Percentiles rank a stretch among this genome's conserved stretches.
phyloP scores from a whole-genome alignment of 345 rosid genomes.

The Euphorbia peplus region DNA sequence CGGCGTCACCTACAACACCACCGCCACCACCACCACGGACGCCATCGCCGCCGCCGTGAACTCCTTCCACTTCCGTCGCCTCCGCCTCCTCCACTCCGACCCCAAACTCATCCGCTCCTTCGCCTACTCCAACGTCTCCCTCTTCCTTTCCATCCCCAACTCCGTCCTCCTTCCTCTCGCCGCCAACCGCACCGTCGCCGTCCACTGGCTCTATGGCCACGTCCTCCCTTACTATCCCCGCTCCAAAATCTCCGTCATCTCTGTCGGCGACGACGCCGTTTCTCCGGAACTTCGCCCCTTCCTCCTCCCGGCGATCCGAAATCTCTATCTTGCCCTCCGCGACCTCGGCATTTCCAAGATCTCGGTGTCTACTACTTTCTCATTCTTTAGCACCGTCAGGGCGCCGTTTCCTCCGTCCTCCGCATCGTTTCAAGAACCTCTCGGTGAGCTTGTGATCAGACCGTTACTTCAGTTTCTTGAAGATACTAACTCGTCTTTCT shows the following conservation, averaged over 20 bases:
- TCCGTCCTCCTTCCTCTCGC: slow-evolving; percentile 59
- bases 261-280: slow-evolving; percentile 72
- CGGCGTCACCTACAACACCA: slow-evolving; percentile 15
- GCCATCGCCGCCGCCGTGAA: slow-evolving; percentile 42
- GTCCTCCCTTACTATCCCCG: slow-evolving; percentile 87
- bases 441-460: slow-evolving; percentile 45
- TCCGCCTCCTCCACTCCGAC: slow-evolving; percentile 60
- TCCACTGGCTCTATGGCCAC: slow-evolving; percentile 64
- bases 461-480: slow-evolving; percentile 77
- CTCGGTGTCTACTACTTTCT: slow-evolving; percentile 77
- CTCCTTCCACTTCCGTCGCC: slow-evolving; percentile 43
- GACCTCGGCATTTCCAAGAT: slow-evolving; percentile 65
- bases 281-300: slow-evolving; percentile 40
- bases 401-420: slow-evolving; percentile 81
- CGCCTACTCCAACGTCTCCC: slow-evolving; percentile 71
- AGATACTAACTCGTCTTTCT: slow-evolving; percentile 70
- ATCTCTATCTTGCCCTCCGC: slow-evolving; percentile 47
- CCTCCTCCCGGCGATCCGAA: slow-evolving; percentile 67
- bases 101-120: slow-evolving; percentile 66
- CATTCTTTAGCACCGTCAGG: slow-evolving; percentile 62
- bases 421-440: slow-evolving; percentile 64
- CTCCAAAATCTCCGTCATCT: slow-evolving; percentile 61
- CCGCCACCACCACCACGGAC: no score
- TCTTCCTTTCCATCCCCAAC: slow-evolving; percentile 85
- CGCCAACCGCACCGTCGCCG: slow-evolving; percentile 68